Evolutionary conservation across 1,139 yeast genomes (phyloP).

Genomic region (Kurtzmaniella quercitrusa): DNA sequence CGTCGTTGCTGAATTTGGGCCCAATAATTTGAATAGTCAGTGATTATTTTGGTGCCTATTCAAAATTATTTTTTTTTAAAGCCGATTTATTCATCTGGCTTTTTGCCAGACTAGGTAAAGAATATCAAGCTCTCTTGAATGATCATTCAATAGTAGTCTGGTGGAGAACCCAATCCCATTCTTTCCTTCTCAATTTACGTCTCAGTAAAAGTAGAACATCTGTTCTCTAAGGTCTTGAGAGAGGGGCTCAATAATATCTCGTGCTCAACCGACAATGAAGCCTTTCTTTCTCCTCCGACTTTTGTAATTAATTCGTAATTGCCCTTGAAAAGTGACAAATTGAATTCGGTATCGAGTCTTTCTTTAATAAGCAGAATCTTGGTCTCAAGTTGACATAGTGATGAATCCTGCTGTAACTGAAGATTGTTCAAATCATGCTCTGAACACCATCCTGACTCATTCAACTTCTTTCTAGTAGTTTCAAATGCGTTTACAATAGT

Average conservation of each 20-base stretch:
- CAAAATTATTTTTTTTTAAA: too few species aligned
- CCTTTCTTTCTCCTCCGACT: neutral
- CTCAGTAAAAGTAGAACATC: conserved; percentile 7
- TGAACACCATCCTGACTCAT: conserved; percentile 45
- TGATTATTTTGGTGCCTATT: too few species aligned
- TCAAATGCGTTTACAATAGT: conserved; percentile 34
- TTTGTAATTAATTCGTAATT: conserved; percentile 2
- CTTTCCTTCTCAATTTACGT: neutral
- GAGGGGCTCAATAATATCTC: conserved; percentile 5
- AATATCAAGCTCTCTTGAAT: too few species aligned
- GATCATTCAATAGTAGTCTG: too few species aligned
- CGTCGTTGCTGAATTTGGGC: too few species aligned
- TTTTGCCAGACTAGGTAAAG: too few species aligned
- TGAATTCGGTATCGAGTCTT: conserved; percentile 23
- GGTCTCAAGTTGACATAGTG: conserved; percentile 29
- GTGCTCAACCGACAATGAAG: neutral
- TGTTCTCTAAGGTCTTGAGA: conserved; percentile 6
- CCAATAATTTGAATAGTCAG: too few species aligned
- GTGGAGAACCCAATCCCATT: too few species aligned
- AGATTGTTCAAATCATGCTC: conserved; percentile 39
- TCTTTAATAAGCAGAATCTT: conserved; percentile 30
- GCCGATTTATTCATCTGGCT: too few species aligned
- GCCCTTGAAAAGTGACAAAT: conserved; percentile 17
- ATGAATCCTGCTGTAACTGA: conserved; percentile 32
- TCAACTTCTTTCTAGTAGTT: conserved; percentile 30